Evolutionary conservation across 2,329 filamentous ascomycete genomes (phyloP).

Genomic region (Thielaviopsis ethacetica): DNA sequence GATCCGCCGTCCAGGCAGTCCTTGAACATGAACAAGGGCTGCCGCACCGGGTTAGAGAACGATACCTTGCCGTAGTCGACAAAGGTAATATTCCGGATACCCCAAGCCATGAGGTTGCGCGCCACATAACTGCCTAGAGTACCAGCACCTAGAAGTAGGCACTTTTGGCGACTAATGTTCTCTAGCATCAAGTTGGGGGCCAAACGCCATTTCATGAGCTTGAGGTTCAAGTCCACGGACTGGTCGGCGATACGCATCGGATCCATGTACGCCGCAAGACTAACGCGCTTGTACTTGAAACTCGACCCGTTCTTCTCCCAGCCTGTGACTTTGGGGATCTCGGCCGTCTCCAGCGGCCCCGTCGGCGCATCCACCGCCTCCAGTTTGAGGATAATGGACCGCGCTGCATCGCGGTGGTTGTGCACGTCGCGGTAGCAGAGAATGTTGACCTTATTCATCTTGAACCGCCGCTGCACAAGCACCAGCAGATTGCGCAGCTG

Average conservation of each 20-base stretch:
- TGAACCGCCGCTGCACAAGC: conserved; percentile 68
- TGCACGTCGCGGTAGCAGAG: conserved; percentile 83
- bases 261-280: conserved; percentile 87
- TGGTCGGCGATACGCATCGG: conserved; percentile 76
- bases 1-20: conserved; percentile 78
- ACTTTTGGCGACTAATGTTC: conserved; percentile 75
- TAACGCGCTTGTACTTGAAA: conserved; percentile 58
- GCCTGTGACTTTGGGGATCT: conserved; percentile 80
- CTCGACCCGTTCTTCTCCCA: conserved; percentile 71
- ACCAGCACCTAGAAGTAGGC: conserved; percentile 77
- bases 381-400: conserved; percentile 62
- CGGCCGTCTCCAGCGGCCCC: conserved; percentile 19
- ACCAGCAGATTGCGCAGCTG: conserved; percentile 79
- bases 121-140: conserved; percentile 91
- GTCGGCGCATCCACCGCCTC: conserved; percentile 16
- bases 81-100: conserved; percentile 86
- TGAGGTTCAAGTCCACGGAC: conserved; percentile 88
- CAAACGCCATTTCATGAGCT: conserved; percentile 98
- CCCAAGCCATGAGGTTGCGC: conserved; percentile 85
- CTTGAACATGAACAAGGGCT: conserved; percentile 78
- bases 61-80: conserved; percentile 87
- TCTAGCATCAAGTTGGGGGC: conserved; percentile 78
- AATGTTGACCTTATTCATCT: conserved; percentile 60
- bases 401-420: conserved; percentile 57
- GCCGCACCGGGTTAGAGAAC: conserved; percentile 90